Conservation (phyloP, 169 alveolate genomes). For the Theileria parva region DNA sequence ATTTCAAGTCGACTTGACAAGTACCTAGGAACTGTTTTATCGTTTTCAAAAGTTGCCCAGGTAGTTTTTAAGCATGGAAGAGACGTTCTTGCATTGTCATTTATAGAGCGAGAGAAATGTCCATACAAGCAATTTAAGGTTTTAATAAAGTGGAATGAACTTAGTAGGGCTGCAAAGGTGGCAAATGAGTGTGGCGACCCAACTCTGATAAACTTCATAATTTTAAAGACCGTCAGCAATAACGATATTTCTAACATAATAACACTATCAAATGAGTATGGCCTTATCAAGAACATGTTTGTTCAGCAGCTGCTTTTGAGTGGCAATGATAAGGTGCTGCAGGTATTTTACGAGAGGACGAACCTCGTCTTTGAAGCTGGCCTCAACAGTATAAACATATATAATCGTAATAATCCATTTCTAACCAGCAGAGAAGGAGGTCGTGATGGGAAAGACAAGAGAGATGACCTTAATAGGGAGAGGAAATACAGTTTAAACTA, state of each 20-base stretch:
- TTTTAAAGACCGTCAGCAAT: constrained; percentile 18
- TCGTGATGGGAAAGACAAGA: background rate
- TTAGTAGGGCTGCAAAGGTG: constrained; percentile 34
- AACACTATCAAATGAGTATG: constrained; percentile 20
- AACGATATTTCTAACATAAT: constrained; percentile 21
- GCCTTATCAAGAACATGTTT: constrained; percentile 44
- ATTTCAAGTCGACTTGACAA: constrained; percentile 33
- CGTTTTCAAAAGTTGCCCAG: constrained; percentile 45
- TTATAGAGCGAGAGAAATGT: constrained; percentile 38
- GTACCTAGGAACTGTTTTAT: constrained; percentile 44
- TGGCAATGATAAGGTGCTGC: constrained; percentile 24
- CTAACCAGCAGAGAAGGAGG: constrained; percentile 12
- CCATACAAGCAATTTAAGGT: constrained; percentile 20
- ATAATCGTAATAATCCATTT: background rate
- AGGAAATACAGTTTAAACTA: constrained; percentile 25
- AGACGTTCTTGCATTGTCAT: constrained; percentile 34
- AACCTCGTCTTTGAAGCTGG: constrained; percentile 52
- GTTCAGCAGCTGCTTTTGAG: constrained; percentile 31
- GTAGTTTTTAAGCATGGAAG: constrained; percentile 32
- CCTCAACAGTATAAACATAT: constrained; percentile 25
- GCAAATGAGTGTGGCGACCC: constrained; percentile 56
- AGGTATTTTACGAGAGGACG: constrained; percentile 43
- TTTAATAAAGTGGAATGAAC: constrained; percentile 46
- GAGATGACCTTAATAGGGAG: constrained; percentile 11
- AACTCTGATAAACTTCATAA: constrained; percentile 21